Evolutionary conservation across 768 basidiomycete species (phyloP), one percentile per base, ranked within the genome.

Genomic region (Baorangia bicolor): DNA sequence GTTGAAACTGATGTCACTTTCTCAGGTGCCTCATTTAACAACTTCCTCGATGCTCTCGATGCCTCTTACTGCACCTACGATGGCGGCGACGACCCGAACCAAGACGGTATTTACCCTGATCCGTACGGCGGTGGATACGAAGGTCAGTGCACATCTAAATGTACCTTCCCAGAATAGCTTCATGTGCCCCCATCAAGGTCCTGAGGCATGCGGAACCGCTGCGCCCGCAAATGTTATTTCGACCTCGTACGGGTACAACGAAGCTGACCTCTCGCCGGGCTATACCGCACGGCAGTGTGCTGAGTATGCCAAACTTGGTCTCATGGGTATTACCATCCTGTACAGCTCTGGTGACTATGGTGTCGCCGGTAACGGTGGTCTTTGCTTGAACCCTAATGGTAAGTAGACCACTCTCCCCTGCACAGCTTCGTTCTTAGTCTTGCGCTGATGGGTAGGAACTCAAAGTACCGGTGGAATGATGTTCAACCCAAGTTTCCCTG

Each of bases 261-360:
- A 80, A 56, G 69, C 60, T 27, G 69, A 70, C 30, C 59, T 71
- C 44, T 67, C 72, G 1, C 65, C 70, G 0, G 65, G 70, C 44
- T 78, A 77, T 56, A 67, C 74, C 23, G 61, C 59, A 35, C 74
- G 78, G 33, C 77, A 78, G 50, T 79, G 78, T 60, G 57, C 67
- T 5, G 79, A 80, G 58, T 81, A 79, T 54, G 79, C 68, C 31
- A 80, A 80, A 57, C 67, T 77, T 13, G 77, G 77, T 27, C 57
- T 77, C 23, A 63, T 77, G 64, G 77, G 78, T 46, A 42, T 64
- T n/a, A 75, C 78, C 4, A 47, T 80, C 23, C 60, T 80, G 34
- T 81, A 76, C 57, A 69, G 72, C 30, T 77, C 78, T 8, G 79
- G 79, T 21, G 78, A 81, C 54, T 64, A 63, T 30, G 78, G 78